Evolutionary conservation across 768 basidiomycete genomes (phyloP).

Genomic region (Termitomyces sp.): DNA sequence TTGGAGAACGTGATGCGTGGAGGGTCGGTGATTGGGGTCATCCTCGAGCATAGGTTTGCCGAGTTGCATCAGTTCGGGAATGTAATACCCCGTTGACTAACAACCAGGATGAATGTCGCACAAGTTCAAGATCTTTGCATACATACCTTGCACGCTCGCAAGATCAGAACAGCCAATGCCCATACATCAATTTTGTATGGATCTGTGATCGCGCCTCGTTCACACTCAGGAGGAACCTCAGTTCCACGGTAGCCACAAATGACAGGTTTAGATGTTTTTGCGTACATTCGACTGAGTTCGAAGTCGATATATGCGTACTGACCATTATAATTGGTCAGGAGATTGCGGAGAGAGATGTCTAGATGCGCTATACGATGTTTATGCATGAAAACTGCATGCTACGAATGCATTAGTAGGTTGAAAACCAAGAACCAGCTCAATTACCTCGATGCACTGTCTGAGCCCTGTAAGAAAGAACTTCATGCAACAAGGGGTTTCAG

Average conservation of each 20-base stretch:
- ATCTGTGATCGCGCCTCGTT: constrained; percentile 41
- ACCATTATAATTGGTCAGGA: constrained; percentile 61
- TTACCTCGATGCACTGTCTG: constrained; percentile 67
- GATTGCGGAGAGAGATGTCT: constrained; percentile 66
- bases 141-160: constrained; percentile 61
- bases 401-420: background rate
- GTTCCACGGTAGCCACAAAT: constrained; percentile 48
- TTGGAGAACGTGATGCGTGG: constrained; percentile 39
- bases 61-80: constrained; percentile 57
- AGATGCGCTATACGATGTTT: constrained; percentile 59
- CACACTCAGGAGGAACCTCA: constrained; percentile 69
- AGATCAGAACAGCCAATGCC: constrained; percentile 61
- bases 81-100: constrained; percentile 50
- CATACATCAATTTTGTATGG: constrained; percentile 74
- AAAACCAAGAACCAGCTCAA: background rate
- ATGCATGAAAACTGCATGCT: constrained; percentile 75
- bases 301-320: constrained; percentile 73
- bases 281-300: constrained; percentile 57
- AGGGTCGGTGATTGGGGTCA: constrained; percentile 46
- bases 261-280: constrained; percentile 28
- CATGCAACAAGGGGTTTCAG: constrained; percentile 46
- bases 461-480: constrained; percentile 50
- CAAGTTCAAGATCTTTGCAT: background rate
- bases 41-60: constrained; percentile 56
- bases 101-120: constrained; percentile 6